Base-by-base conservation (phyloP, 176 grass and related monocot species). In the Thinopyrum elongatum region DNA sequence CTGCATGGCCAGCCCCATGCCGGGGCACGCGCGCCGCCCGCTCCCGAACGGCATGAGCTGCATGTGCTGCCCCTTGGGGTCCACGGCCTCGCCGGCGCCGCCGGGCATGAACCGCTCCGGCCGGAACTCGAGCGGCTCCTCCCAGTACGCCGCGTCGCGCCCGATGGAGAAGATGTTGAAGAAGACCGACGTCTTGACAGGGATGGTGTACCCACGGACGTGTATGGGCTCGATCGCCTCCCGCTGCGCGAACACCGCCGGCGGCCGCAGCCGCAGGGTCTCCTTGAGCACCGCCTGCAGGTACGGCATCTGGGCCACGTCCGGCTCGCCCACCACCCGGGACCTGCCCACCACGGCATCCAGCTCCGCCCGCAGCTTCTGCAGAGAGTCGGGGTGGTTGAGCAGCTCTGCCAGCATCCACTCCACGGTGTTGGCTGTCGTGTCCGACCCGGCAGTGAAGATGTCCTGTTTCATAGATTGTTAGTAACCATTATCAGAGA, bases 1-100 rank as follows among this genome's bases (percentile, higher is more conserved):
- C 75, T 95, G 93, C 62, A 93, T 34, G 6, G 95, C 87, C 8
- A 90, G 76, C 1, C 86, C 88, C 82, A 93, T 88, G 13, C 89
- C 95, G 2, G 93, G 95, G 81, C 93, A 98, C 1, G 78, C 91
- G 70, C 91, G 88, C 77, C 92, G 89, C 4, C 95, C 92, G 42
- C 92, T 92, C 3, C 88, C 95, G n/a, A 97, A 97, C 1, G 90
- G 92, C 64, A 97, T 87, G 2, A 94, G 86, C 80, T 94, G 90
- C 80, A 80, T 78, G 62, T 97, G 83, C 78, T 92, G 86, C 3
- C 90, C 95, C 47, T 58, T 92, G 34, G 74, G 68, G 16, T 97
- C 92, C 5, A 96, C 74, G 12, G 23, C 25, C 71, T 74, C 71
- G 14, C 71, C 71, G 25, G 71, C 87, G 28, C 89, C 86, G 22